Evolutionary conservation across 2,329 filamentous ascomycete genomes (phyloP).

Genomic region (Didymella lethalis): DNA sequence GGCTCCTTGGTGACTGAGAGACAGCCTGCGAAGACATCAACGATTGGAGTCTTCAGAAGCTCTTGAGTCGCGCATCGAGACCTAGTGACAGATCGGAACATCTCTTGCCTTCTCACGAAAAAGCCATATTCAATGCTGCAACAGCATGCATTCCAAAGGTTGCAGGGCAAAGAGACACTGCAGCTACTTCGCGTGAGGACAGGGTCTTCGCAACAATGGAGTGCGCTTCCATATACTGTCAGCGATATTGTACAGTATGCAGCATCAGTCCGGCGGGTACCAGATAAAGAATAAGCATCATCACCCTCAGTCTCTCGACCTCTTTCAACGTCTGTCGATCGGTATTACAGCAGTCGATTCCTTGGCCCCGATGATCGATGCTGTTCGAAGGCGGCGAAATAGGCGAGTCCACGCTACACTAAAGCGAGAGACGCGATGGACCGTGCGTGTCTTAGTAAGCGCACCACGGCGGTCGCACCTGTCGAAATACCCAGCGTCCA

Average conservation of each 20-base stretch:
- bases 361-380: constrained; percentile 1
- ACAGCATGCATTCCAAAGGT: neutral
- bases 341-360: neutral
- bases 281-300: neutral
- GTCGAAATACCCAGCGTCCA: constrained; percentile 3
- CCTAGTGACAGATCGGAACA: neutral
- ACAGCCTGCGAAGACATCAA: neutral
- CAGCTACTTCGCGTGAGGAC: neutral
- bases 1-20: neutral
- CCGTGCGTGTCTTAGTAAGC: constrained; percentile 2
- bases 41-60: neutral
- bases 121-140: neutral
- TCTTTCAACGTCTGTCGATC: neutral
- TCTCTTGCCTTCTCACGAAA: neutral
- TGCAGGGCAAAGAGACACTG: neutral
- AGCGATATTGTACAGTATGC: neutral
- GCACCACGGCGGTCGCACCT: constrained; percentile 4
- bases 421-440: neutral
- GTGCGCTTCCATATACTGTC: neutral
- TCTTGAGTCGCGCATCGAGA: neutral
- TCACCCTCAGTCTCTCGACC: neutral
- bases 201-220: neutral
- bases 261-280: neutral
- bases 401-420: constrained; percentile 5
- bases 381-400: constrained; percentile 7